Evolutionary conservation across 495 filamentous ascomycete species (phyloP), one percentile per base, ranked within the genome.

Genomic region (Umbilicaria muhlenbergii): DNA sequence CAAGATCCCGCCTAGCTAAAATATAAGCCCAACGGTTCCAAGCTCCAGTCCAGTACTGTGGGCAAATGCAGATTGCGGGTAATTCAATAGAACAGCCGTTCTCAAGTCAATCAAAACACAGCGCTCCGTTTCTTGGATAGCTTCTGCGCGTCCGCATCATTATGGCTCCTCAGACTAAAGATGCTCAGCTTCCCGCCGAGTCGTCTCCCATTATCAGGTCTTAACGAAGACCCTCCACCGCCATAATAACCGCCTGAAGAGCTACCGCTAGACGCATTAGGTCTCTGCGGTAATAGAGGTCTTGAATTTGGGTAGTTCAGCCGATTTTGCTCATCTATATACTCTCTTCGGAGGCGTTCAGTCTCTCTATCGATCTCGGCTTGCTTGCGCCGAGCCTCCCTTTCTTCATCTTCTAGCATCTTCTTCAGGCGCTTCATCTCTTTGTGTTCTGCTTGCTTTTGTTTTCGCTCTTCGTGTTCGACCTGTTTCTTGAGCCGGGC

Each of bases 341-440:
- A 94, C 42, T 82, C 49, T 49, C 72, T 73, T 36, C 78, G 70
- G 10, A 98, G 59, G 3, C 88, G 69, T 53, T 88, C 82, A 0
- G 91, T 96, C 60, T 96, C 91, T 44, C 76, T 75, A 17, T 83
- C 80, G 12, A 95, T 65, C 49, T 85, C 85, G 2, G 71, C 74
- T 42, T 93, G 73, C 21, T 73, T 73, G 21, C 68, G 63, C n/a
- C 68, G 67, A 0, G 69, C 71, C 28, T 79, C 76, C 32, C 75
- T 74, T 24, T 84, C 80, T 59, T 94, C 86, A 5, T 80, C 75
- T 34, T 83, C 81, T 1, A 92, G 69, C 67, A 88, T 81, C 54
- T 72, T 77, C 60, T 80, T 77, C 37, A 81, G 80, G 39, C 77
- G 76, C 45, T 74, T 72, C 45, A 78, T 70, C 61, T 86, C 84